A percentile compares a stretch with the other conserved stretches of the same genome.
These are phyloP conservation scores for Lactarius vividus DNA, from an alignment of 768 basidiomycete genomes.

Conservation along the genomic window DNA sequence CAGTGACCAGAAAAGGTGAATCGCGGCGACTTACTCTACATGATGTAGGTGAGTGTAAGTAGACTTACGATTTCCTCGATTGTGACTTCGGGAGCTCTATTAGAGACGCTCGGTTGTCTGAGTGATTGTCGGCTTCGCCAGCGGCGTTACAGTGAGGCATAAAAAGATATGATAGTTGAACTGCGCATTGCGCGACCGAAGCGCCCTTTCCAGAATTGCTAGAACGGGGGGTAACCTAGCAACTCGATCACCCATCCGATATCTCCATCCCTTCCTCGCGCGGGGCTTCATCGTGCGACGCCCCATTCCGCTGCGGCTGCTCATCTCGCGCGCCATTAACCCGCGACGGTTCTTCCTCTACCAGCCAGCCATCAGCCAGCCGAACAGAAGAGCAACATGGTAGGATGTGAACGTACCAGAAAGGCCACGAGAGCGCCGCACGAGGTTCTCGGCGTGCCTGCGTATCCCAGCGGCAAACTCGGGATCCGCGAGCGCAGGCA, in stretches of 20 bases:
- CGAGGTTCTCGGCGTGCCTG: constrained; percentile 14
- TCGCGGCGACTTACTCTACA: too few relatives aligned
- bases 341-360: neutral
- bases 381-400: neutral
- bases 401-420: neutral
- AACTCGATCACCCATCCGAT: constrained; percentile 3
- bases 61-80: too few relatives aligned
- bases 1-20: too few relatives aligned
- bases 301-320: constrained; percentile 1
- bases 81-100: too few relatives aligned
- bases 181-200: too few relatives aligned
- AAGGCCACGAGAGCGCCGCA: constrained; percentile 12
- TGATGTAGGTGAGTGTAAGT: too few relatives aligned
- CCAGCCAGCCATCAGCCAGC: neutral
- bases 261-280: constrained; percentile 20
- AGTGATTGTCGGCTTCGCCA: too few relatives aligned
- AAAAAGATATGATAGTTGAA: too few relatives aligned
- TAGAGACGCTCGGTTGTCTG: too few relatives aligned
- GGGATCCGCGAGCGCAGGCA: constrained; percentile 22
- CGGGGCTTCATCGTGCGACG: neutral
- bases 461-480: constrained; percentile 21
- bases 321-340: constrained; percentile 7
- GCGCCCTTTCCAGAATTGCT: too few relatives aligned
- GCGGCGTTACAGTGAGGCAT: too few relatives aligned
- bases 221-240: too few relatives aligned